Base-by-base conservation (phyloP, 2,329 filamentous ascomycete genomes). In the Aspergillus fumigatus region DNA sequence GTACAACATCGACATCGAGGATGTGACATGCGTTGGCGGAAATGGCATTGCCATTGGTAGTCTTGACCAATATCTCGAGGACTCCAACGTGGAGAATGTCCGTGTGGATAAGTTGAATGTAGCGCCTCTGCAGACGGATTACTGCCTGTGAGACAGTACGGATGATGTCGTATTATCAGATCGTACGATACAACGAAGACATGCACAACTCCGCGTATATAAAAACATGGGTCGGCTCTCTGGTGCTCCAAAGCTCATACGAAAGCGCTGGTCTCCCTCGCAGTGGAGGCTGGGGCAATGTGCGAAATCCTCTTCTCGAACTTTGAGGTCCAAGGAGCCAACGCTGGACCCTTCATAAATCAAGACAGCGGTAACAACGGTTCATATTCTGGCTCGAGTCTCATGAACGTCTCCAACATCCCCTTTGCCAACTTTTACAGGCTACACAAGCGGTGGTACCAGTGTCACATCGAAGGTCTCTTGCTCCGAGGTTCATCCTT, bases 21-120 rank as follows among this genome's bases (percentile, higher is more conserved):
- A 83, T 66, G 62, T 77, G 6, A 76, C 75, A 57, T 89, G 84
- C 54, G 74, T 76, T 45, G 78, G 79, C 11, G 81, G 81, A 3
- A 84, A 84, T 57, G 77, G 76, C 52, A 76, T 77, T 27, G 81
- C 82, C 4, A 76, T 78, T 41, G 82, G 82, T 1, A 79, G 75
- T 59, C 70, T 84, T 1, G 81, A 81, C 2, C 82, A 84, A 62
- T 84, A 84, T 57, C 71, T 80, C 1, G 80, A 83, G 61, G 81
- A 84, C 61, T 76, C 76, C 1, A 78, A 73, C 10, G 82, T 83
- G 1, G 71, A 72, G 35, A 81, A 84, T 55, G 73, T 84, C 2
- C 58, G 72, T 0, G 68, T 84, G 10, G 76, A 77, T 54, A 71
- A 82, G 32, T 80, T 78, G 32, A 73, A 64, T 27, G 59, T 61